Evolutionary conservation across 2,329 filamentous ascomycete species (phyloP).

Genomic region (Beauveria medogensis): DNA sequence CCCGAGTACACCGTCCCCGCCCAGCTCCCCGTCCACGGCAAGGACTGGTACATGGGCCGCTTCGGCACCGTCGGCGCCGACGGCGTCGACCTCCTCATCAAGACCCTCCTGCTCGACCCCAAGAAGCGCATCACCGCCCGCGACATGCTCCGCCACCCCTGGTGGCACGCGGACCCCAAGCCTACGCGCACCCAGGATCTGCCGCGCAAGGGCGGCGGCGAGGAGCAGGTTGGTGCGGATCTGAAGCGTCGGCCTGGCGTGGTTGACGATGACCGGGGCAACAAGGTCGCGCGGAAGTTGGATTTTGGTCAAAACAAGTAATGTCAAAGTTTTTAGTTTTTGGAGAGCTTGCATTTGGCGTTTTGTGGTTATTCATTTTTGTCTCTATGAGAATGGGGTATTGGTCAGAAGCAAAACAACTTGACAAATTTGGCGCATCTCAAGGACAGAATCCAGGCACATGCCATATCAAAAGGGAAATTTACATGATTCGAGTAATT

Average conservation of each 20-base stretch:
- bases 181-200: constrained; percentile 77
- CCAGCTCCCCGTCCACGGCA: constrained; percentile 52
- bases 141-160: constrained; percentile 71
- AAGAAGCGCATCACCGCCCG: constrained; percentile 69
- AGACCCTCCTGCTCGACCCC: constrained; percentile 81
- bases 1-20: constrained; percentile 70
- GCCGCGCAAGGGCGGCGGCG: constrained; percentile 65
- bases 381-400: not conserved
- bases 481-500: not conserved
- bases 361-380: not conserved
- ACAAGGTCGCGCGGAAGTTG: constrained; percentile 74
- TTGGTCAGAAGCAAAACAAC: not conserved
- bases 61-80: constrained; percentile 75
- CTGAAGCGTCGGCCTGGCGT: constrained; percentile 64
- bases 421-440: not conserved
- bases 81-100: constrained; percentile 82
- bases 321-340: not conserved
- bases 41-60: constrained; percentile 63
- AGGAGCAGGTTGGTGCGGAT: constrained; percentile 73
- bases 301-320: constrained; percentile 52
- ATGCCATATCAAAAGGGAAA: not conserved
- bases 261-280: constrained; percentile 58
- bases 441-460: not conserved
- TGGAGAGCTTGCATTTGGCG: not conserved
- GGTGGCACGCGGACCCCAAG: constrained; percentile 77